A percentile compares a stretch with the other conserved stretches of the same genome.
Evolutionary conservation across 2,329 filamentous ascomycete genomes (phyloP).

Genomic region (Colletotrichum salicis): DNA sequence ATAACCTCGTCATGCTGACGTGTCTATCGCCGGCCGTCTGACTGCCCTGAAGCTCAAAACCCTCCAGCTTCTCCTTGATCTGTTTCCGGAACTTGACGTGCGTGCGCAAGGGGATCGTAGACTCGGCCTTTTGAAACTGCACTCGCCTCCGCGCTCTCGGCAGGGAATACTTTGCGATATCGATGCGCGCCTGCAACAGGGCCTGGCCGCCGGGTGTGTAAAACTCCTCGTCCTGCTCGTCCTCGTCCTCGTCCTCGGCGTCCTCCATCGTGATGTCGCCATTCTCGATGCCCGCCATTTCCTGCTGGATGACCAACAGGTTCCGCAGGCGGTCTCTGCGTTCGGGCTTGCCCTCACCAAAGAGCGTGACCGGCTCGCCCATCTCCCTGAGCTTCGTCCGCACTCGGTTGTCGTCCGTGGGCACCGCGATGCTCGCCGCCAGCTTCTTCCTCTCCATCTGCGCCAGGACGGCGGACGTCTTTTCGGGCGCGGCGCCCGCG

Average conservation of each 20-base stretch:
- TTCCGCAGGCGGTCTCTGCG: slow-evolving; percentile 87
- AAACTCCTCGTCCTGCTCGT: slow-evolving; percentile 88
- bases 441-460: slow-evolving; percentile 93
- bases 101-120: slow-evolving; percentile 84
- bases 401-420: slow-evolving; percentile 91
- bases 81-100: slow-evolving; percentile 93
- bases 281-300: slow-evolving; percentile 65
- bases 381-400: slow-evolving; percentile 83
- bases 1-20: slow-evolving; percentile 90
- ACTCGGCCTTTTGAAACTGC: slow-evolving; percentile 81
- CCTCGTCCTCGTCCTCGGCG: slow-evolving; percentile 59
- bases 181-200: slow-evolving; percentile 78
- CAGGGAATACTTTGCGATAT: slow-evolving; percentile 85
- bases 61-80: slow-evolving; percentile 83
- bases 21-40: slow-evolving; percentile 93
- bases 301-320: slow-evolving; percentile 78
- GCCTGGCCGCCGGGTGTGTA: slow-evolving; percentile 85
- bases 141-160: slow-evolving; percentile 83
- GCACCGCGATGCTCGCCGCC: slow-evolving; percentile 88
- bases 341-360: slow-evolving; percentile 89
- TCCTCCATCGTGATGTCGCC: slow-evolving; percentile 73
- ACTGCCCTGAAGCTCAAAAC: slow-evolving; percentile 91
- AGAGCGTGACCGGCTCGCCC: slow-evolving; percentile 93
- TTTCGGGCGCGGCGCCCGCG: slow-evolving; percentile 78
- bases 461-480: slow-evolving; percentile 83